A percentile compares a stretch with the other conserved stretches of the same genome.
phyloP scores from a whole-genome alignment of 1,284 basidiomycete species.

The Tilletiaria anomala region DNA sequence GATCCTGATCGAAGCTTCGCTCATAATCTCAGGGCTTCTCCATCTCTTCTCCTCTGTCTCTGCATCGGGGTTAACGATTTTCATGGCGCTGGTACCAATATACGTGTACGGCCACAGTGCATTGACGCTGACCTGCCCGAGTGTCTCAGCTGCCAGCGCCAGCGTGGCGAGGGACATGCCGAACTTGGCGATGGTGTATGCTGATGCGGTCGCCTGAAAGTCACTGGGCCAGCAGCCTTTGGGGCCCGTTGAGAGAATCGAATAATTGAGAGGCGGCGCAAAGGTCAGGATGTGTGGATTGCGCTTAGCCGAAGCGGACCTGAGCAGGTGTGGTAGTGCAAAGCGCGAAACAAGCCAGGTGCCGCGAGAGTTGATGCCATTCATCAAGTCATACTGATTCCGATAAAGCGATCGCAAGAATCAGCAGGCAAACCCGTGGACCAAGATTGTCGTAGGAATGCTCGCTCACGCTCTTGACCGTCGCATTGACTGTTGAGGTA shows the following conservation, averaged over 20 bases:
- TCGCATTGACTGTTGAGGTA: slow-evolving; percentile 13
- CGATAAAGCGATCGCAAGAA: not conserved
- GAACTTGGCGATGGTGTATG: slow-evolving; percentile 34
- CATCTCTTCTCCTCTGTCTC: slow-evolving; percentile 15
- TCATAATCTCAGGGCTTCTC: slow-evolving; percentile 26
- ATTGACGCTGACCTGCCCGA: slow-evolving; percentile 22
- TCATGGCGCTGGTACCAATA: slow-evolving; percentile 29
- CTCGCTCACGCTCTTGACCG: slow-evolving; percentile 15
- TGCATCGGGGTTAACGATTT: slow-evolving; percentile 20
- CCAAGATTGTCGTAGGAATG: not conserved
- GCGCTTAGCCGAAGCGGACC: slow-evolving; percentile 6
- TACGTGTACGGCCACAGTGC: slow-evolving; percentile 27
- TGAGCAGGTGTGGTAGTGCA: slow-evolving; percentile 30
- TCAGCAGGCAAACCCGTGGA: not conserved
- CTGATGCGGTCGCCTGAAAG: slow-evolving; percentile 11
- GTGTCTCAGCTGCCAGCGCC: slow-evolving; percentile 27
- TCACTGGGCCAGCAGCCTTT: slow-evolving; percentile 12
- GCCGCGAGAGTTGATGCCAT: slow-evolving; percentile 28
- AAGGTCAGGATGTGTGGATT: slow-evolving; percentile 38
- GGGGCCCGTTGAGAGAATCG: slow-evolving; percentile 8
- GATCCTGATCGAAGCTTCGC: slow-evolving; percentile 28
- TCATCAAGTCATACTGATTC: not conserved
- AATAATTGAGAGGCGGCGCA: slow-evolving; percentile 22
- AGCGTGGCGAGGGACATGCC: slow-evolving; percentile 33
- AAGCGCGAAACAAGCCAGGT: slow-evolving; percentile 27